phyloP scores from a whole-genome alignment of 2,329 filamentous ascomycete genomes.

The Aspergillus luchuensis region DNA sequence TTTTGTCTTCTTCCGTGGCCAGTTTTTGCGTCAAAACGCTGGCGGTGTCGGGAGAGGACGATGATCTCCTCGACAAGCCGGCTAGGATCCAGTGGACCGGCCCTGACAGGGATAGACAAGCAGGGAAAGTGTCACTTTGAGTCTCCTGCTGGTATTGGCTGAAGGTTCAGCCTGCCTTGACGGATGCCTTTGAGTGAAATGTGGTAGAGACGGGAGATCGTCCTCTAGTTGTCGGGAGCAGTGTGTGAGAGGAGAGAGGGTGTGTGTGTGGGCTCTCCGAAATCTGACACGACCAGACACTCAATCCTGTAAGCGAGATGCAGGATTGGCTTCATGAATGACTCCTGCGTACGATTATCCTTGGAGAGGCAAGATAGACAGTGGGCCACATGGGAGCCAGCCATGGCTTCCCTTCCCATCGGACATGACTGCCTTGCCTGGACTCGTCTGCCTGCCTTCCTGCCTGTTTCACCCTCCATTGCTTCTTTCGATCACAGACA shows the following conservation, averaged over 20 bases:
- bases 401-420: neutral
- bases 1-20: neutral
- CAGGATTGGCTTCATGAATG: neutral
- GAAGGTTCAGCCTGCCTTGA: neutral
- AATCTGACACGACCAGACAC: constrained; percentile 4
- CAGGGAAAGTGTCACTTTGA: neutral
- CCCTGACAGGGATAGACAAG: neutral
- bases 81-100: neutral
- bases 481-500: neutral
- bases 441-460: neutral
- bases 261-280: neutral
- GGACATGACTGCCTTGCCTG: neutral
- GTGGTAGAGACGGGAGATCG: constrained; percentile 23
- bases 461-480: constrained; percentile 1
- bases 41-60: neutral
- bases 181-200: constrained; percentile 1
- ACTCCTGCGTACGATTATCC: neutral
- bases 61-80: neutral
- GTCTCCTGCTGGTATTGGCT: neutral
- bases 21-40: neutral
- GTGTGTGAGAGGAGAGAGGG: neutral
- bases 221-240: constrained; percentile 16
- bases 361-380: neutral
- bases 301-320: neutral
- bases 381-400: neutral